phyloP scores from a whole-genome alignment of 345 rosid species.

The Iberis pinnata region DNA sequence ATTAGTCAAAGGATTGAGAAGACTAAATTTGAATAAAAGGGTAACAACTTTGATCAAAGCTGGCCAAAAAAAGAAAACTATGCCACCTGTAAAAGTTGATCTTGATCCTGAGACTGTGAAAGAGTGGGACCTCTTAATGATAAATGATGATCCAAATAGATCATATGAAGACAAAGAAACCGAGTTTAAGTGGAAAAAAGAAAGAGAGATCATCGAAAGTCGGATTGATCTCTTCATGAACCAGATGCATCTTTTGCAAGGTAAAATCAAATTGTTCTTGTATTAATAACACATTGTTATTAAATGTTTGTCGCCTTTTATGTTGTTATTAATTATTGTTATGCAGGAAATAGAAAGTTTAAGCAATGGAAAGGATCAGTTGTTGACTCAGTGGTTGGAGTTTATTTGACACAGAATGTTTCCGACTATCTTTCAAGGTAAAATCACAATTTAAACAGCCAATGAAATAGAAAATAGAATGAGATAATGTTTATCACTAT shows the following conservation, averaged over 20 bases:
- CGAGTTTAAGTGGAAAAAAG: slow-evolving; percentile 34
- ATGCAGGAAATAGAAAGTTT: slow-evolving; percentile 47
- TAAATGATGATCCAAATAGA: slow-evolving; percentile 1
- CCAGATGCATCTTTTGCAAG: slow-evolving; percentile 39
- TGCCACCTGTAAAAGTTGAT: slow-evolving; percentile 26
- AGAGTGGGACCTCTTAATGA: slow-evolving; percentile 39
- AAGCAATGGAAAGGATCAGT: slow-evolving; percentile 62
- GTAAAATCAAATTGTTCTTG: slow-evolving; percentile 13
- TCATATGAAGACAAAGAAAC: slow-evolving; percentile 20
- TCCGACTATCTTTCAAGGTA: slow-evolving; percentile 56
- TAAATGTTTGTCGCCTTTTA: not conserved
- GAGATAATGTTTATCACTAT: not conserved
- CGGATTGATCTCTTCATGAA: slow-evolving; percentile 31
- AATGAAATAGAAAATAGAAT: not conserved
- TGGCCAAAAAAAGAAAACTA: slow-evolving; percentile 12
- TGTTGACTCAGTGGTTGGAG: slow-evolving; percentile 62
- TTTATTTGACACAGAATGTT: slow-evolving; percentile 58
- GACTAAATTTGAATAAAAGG: slow-evolving; percentile 4
- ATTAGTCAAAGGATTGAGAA: slow-evolving; percentile 14
- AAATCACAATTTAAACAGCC: not conserved
- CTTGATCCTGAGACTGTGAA: slow-evolving; percentile 36
- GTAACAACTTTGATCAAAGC: not conserved
- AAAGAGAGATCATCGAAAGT: slow-evolving; percentile 26
- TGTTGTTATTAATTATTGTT: not conserved
- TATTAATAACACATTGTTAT: too few species aligned